Evolutionary conservation across 2,329 filamentous ascomycete species (phyloP), one percentile per base, ranked within the genome.

Genomic region (Dothistroma septosporum): DNA sequence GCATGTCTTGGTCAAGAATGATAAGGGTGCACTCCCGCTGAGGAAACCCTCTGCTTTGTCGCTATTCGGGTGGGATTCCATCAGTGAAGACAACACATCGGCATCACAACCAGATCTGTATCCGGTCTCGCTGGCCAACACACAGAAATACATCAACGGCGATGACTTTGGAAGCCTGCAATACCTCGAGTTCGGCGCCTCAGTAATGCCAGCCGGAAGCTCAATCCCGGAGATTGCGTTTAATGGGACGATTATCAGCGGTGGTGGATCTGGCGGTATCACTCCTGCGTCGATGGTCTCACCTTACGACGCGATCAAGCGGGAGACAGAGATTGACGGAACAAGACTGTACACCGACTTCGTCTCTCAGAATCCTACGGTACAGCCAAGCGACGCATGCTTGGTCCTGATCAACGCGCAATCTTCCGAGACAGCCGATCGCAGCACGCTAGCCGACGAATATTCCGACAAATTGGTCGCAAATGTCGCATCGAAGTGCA

Each of bases 1-100:
- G 6, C 84, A 86, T 52, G 85, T 87, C 2, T 77, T 87, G 0
- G 77, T 87, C 32, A 87, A 87, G 70, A 87, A 88, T 69, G 74
- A 69, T 32, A 81, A 82, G 49, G 76, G 76, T 10, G 75, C 82
- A 0, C 76, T 87, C 1, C 85, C 85, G 0, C 71, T 88, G 0
- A 76, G 77, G 8, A 71, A 64, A 9, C 78, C 77, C 8, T 80
- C 77, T 61, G 67, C 82, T 62, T 64, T 88, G 53, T 83, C 84
- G 1, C 63, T 87, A 28, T 70, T 70, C 41, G 72, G 71, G 46
- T 72, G 66, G 55, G 70, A 72, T 57, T 69, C 70, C 19, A 59
- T 62, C 12, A 64, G 61, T 8, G 64, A 62, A 14, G 56, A 55
- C 9, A 65, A 65, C 50, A 66, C 60, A 11, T 62, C 59, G 4